Conservation (phyloP, 2,329 filamentous ascomycete species). For the Stagonosporopsis vannaccii region DNA sequence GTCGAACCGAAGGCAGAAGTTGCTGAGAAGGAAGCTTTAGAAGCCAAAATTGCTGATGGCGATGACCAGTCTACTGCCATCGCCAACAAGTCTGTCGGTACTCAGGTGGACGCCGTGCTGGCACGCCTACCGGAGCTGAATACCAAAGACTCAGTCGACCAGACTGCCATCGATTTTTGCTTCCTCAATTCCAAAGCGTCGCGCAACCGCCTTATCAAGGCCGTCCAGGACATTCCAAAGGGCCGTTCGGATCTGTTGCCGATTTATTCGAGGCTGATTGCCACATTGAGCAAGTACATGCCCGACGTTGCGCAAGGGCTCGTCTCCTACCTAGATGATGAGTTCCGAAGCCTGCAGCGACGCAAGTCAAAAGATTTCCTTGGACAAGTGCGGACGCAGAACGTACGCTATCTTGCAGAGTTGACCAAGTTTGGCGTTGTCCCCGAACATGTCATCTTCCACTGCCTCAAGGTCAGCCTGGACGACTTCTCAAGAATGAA, state of each 20-base stretch:
- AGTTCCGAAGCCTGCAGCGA: constrained; percentile 94
- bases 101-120: constrained; percentile 91
- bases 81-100: constrained; percentile 95
- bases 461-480: constrained; percentile 95
- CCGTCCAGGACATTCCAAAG: constrained; percentile 92
- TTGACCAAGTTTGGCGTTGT: constrained; percentile 98
- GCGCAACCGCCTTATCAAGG: constrained; percentile 90
- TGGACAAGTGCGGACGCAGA: constrained; percentile 89
- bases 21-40: constrained; percentile 51
- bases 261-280: constrained; percentile 89
- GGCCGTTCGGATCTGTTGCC: constrained; percentile 90
- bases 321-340: constrained; percentile 90
- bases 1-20: constrained; percentile 56
- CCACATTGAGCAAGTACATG: constrained; percentile 92
- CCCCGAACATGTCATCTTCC: constrained; percentile 97
- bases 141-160: constrained; percentile 89
- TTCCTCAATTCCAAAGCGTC: constrained; percentile 99
- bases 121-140: constrained; percentile 89
- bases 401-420: constrained; percentile 97
- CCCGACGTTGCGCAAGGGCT: constrained; percentile 91
- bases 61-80: constrained; percentile 94
- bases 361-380: constrained; percentile 98
- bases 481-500: constrained; percentile 99
- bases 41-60: constrained; percentile 61
- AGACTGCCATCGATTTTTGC: constrained; percentile 94